These are phyloP conservation scores for Kwoniella sp. DNA, from an alignment of 768 basidiomycete genomes.

Conservation along the genomic window DNA sequence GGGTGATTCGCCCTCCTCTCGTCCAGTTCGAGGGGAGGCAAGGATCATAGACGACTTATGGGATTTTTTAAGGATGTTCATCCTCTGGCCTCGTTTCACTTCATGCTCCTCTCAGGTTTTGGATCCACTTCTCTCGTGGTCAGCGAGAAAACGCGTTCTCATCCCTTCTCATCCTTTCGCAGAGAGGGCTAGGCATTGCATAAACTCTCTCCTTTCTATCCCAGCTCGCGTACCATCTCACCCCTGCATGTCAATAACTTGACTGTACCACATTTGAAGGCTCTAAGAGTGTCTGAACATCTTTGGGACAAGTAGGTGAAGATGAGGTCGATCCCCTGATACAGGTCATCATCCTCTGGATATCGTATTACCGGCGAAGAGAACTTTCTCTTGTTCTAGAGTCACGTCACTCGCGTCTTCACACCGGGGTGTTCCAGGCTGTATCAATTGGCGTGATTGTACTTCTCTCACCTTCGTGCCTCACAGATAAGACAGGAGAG, in stretches of 20 bases:
- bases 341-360: background rate
- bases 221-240: background rate
- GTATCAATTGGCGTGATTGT: background rate
- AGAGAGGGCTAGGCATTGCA: background rate
- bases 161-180: background rate
- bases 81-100: background rate
- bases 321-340: background rate
- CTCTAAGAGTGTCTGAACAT: background rate
- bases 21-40: background rate
- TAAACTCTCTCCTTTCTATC: background rate
- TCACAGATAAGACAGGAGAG: background rate
- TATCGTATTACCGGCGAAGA: conserved; percentile 11
- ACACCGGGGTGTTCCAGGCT: conserved; percentile 12
- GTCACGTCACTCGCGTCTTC: conserved; percentile 17
- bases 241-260: background rate
- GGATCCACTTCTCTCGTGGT: background rate
- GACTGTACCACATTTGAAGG: background rate
- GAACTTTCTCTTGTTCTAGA: conserved; percentile 8
- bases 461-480: background rate
- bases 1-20: background rate
- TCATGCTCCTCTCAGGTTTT: background rate
- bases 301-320: background rate
- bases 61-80: background rate
- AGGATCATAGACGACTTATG: background rate
- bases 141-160: background rate